A percentile compares a stretch with the other conserved stretches of the same genome.
These are phyloP conservation scores for Vigna reflexopilosa DNA, from an alignment of 306 rosid genomes.

Conservation along the genomic window DNA sequence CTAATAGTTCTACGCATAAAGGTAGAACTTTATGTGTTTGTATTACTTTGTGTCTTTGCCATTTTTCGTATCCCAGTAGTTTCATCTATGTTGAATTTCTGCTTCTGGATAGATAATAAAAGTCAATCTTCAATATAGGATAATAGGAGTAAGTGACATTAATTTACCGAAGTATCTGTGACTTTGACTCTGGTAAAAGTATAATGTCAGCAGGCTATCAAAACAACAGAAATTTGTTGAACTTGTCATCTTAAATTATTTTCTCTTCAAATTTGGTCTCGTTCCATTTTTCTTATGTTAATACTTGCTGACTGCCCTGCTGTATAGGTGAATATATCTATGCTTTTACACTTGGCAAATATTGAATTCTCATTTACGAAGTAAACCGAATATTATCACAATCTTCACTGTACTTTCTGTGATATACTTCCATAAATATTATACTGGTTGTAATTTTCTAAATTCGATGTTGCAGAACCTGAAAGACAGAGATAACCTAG, in stretches of 20 bases:
- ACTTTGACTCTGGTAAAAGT: neutral
- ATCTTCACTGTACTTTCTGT: neutral
- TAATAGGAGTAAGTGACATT: neutral
- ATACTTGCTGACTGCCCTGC: neutral
- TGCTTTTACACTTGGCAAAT: neutral
- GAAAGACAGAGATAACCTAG: conserved; percentile 66
- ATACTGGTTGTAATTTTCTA: conserved; percentile 31
- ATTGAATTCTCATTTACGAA: conserved; percentile 6
- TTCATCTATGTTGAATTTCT: conserved; percentile 2
- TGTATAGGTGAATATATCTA: neutral
- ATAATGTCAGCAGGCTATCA: conserved; percentile 1
- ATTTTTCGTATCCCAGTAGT: conserved; percentile 20
- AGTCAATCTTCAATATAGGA: conserved; percentile 21
- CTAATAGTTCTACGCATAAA: conserved; percentile 74
- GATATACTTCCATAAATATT: neutral
- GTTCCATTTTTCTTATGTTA: neutral
- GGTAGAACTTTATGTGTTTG: conserved; percentile 51
- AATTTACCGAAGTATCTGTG: neutral
- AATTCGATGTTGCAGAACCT: conserved; percentile 65
- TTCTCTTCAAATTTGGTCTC: conserved; percentile 2
- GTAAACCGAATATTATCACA: neutral
- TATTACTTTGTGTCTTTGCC: neutral
- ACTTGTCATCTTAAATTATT: conserved; percentile 14
- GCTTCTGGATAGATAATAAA: conserved; percentile 22
- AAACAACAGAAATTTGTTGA: conserved; percentile 3